phyloP scores from a whole-genome alignment of 257 asterid species.

The Scutellaria minor region DNA sequence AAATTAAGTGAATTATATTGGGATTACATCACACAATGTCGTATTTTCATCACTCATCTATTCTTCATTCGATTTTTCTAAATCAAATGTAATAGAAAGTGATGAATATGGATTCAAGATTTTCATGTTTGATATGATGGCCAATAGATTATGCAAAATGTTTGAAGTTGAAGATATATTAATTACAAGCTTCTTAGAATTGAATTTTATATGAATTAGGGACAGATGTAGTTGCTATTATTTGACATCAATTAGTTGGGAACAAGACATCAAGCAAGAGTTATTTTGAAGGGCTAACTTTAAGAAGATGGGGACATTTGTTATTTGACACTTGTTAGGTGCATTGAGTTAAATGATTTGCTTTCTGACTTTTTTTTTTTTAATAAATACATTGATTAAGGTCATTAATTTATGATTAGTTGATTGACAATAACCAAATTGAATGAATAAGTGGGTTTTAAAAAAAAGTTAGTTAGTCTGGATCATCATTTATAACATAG shows the following conservation, averaged over 20 bases:
- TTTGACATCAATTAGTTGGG: slow-evolving; percentile 32
- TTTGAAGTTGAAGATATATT: slow-evolving; percentile 26
- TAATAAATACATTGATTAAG: slow-evolving; percentile 7
- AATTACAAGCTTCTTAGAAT: slow-evolving; percentile 10
- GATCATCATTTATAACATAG: too few relatives aligned
- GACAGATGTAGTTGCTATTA: slow-evolving; percentile 20
- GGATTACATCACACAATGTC: too few relatives aligned
- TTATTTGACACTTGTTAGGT: slow-evolving; percentile 34
- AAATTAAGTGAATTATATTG: too few relatives aligned
- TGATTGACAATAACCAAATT: slow-evolving; percentile 23
- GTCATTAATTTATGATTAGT: slow-evolving; percentile 32
- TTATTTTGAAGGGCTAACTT: slow-evolving; percentile 2
- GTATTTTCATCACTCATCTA: too few relatives aligned
- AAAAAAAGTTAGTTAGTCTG: neutral
- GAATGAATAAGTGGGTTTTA: neutral
- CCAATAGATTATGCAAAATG: neutral
- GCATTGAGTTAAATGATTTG: slow-evolving; percentile 34
- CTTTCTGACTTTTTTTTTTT: slow-evolving; percentile 28
- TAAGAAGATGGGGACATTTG: slow-evolving; percentile 34
- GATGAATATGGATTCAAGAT: neutral
- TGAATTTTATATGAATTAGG: neutral
- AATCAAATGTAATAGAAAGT: neutral
- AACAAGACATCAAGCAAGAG: slow-evolving; percentile 25
- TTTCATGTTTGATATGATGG: slow-evolving; percentile 26
- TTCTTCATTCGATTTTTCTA: neutral